phyloP scores from a whole-genome alignment of 345 rosid species.

The Rubroshorea leprosula region DNA sequence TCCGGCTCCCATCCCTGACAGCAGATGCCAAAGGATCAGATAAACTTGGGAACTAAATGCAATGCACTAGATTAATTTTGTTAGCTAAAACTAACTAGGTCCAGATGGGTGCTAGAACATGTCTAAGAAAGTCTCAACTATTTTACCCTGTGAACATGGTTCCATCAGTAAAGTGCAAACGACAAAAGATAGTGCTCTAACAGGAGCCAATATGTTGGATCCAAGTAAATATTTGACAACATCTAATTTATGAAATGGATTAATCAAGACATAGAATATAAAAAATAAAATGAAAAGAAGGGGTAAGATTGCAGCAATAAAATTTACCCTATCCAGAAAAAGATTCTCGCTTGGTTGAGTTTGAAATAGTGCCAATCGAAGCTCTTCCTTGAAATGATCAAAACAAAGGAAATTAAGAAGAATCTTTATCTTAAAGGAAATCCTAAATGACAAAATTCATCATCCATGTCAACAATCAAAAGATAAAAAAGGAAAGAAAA shows the following conservation, averaged over 20 bases:
- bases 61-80: no score
- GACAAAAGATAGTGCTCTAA: background rate
- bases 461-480: background rate
- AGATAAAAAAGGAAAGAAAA: background rate
- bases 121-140: background rate
- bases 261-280: background rate
- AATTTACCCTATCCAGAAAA: conserved; percentile 49
- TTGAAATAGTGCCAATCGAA: conserved; percentile 45
- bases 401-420: background rate
- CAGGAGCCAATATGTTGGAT: background rate
- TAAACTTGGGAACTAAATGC: background rate
- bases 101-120: background rate
- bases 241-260: background rate
- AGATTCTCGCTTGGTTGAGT: conserved; percentile 38
- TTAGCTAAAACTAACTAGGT: no score
- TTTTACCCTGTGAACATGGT: background rate
- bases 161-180: background rate
- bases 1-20: no score
- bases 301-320: background rate
- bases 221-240: background rate
- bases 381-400: conserved; percentile 49
- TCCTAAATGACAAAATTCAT: no score
- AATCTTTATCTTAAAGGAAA: background rate
- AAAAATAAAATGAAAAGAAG: background rate
- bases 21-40: background rate